These are phyloP conservation scores for Corchorus olitorius DNA, from an alignment of 345 rosid genomes.

Conservation along the genomic window DNA sequence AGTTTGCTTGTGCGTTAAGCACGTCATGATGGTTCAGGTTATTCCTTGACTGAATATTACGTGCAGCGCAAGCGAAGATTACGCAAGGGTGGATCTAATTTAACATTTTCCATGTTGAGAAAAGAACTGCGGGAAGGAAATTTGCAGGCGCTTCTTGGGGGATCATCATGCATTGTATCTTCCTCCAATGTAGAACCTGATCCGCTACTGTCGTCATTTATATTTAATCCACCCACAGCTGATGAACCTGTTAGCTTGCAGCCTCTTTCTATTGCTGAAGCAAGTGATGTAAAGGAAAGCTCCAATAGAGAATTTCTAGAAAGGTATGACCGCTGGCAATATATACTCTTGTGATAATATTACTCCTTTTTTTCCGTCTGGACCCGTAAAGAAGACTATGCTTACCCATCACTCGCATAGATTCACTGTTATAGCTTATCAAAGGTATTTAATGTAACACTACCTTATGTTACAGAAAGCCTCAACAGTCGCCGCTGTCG, in stretches of 20 bases:
- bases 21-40: conserved; percentile 14
- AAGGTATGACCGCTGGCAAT: conserved; percentile 37
- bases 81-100: conserved; percentile 58
- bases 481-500: conserved; percentile 29
- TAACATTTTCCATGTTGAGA: conserved; percentile 60
- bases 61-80: conserved; percentile 71
- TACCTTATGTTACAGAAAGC: conserved; percentile 36
- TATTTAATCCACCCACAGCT: conserved; percentile 41
- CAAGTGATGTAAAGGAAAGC: conserved; percentile 35
- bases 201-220: conserved; percentile 70
- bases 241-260: conserved; percentile 35
- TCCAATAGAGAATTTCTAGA: conserved; percentile 34
- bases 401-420: neutral
- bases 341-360: conserved; percentile 4
- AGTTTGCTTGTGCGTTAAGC: neutral
- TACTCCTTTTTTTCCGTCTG: neutral
- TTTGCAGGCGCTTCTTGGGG: conserved; percentile 64
- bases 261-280: conserved; percentile 34
- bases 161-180: conserved; percentile 54
- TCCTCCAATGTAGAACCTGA: conserved; percentile 65
- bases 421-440: neutral
- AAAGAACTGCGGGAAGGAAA: conserved; percentile 72
- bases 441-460: conserved; percentile 6
- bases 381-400: neutral
- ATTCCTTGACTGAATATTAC: conserved; percentile 65